A percentile compares a stretch with the other conserved stretches of the same genome.
Conservation (phyloP, 192 early-diverging fungal species). For the Paraglomus brasilianum region DNA sequence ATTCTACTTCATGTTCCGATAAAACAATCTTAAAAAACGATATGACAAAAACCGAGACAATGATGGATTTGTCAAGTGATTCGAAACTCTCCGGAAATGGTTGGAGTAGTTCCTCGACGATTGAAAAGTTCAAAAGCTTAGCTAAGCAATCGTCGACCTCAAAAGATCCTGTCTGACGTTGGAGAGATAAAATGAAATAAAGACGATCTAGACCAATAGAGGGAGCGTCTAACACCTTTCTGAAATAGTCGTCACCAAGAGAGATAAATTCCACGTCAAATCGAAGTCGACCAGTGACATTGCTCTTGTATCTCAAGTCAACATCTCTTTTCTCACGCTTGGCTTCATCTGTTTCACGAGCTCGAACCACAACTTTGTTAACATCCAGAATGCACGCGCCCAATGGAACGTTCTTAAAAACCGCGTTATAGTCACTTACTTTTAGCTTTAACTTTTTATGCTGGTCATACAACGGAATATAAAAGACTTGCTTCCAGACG, state of each 20-base stretch:
- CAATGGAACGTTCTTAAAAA: constrained; percentile 71
- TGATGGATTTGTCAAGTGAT: not conserved
- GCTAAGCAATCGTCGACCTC: not conserved
- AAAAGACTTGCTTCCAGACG: constrained; percentile 90
- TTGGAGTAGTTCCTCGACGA: constrained; percentile 2
- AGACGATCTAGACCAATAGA: not conserved
- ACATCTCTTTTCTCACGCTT: not conserved
- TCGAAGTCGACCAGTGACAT: constrained; percentile 55
- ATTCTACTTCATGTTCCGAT: constrained; percentile 8
- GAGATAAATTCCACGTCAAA: constrained; percentile 61
- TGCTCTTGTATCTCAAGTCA: constrained; percentile 42
- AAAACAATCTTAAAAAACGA: constrained; percentile 24
- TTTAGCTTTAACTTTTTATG: constrained; percentile 66
- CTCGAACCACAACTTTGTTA: constrained; percentile 48
- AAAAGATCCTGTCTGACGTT: constrained; percentile 17
- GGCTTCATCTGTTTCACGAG: constrained; percentile 35
- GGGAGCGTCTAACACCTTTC: not conserved
- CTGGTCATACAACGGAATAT: constrained; percentile 74
- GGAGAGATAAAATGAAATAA: constrained; percentile 9
- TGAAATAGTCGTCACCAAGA: constrained; percentile 3
- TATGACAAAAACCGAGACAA: constrained; percentile 3
- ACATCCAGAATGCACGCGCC: constrained; percentile 63
- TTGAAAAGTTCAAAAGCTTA: constrained; percentile 18
- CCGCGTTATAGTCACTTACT: constrained; percentile 80
- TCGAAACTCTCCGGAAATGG: not conserved